Percentiles rank a stretch among this genome's conserved stretches.
These are phyloP conservation scores for Phytophthora fragariae DNA, from an alignment of 352 stramenopile species.

Conservation along the genomic window DNA sequence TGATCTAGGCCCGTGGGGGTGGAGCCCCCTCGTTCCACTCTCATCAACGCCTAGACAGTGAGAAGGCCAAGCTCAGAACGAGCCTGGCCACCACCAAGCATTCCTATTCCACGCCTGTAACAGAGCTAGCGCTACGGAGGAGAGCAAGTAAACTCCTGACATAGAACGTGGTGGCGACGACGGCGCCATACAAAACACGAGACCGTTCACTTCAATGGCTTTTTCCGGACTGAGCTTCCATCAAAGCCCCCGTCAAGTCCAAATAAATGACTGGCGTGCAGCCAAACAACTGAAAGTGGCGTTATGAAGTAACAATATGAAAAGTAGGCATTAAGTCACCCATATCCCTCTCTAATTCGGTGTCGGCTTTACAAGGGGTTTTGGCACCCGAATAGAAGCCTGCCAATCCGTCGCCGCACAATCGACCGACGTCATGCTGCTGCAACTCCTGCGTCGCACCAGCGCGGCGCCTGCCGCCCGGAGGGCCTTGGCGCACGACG, in stretches of 20 bases:
- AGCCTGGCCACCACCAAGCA: constrained; percentile 64
- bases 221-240: constrained; percentile 32
- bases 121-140: constrained; percentile 76
- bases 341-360: neutral
- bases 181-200: constrained; percentile 15
- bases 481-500: neutral
- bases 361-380: constrained; percentile 10
- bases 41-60: constrained; percentile 79
- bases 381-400: constrained; percentile 14
- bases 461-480: constrained; percentile 11
- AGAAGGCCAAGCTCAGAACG: constrained; percentile 73
- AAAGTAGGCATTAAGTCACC: constrained; percentile 5
- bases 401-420: constrained; percentile 21
- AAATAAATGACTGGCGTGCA: constrained; percentile 41
- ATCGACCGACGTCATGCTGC: constrained; percentile 17
- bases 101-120: constrained; percentile 87
- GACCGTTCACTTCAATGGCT: neutral
- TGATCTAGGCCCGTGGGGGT: constrained; percentile 73
- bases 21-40: constrained; percentile 65
- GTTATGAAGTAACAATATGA: constrained; percentile 7
- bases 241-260: neutral
- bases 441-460: constrained; percentile 26
- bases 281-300: constrained; percentile 1
- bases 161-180: constrained; percentile 64
- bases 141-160: constrained; percentile 84